Percentiles rank a stretch among this genome's conserved stretches.
Evolutionary conservation across 495 filamentous ascomycete genomes (phyloP).

Genomic region (Annulohypoxylon maeteangense): DNA sequence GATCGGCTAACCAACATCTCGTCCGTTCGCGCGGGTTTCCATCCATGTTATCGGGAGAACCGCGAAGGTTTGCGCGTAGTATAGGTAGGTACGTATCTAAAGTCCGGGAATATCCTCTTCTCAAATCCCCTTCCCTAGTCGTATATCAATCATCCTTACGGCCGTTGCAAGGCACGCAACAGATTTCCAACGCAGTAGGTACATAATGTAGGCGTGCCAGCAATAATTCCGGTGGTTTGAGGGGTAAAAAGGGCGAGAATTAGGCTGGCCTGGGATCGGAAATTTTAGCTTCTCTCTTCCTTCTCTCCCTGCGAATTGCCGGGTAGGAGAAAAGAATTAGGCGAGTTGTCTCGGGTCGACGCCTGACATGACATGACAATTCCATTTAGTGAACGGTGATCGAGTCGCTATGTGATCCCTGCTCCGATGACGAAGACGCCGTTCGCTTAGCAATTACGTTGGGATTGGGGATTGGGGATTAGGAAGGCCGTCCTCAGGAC

Average conservation of each 20-base stretch:
- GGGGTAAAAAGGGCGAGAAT: conserved; percentile 14
- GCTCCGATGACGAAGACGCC: conserved; percentile 21
- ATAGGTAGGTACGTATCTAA: too few relatives aligned
- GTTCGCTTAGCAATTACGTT: conserved; percentile 1
- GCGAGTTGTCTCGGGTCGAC: conserved; percentile 49
- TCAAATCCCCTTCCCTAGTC: background rate
- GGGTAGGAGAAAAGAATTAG: conserved; percentile 44
- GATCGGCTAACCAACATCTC: conserved; percentile 26
- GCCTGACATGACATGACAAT: conserved; percentile 42
- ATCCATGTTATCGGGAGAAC: conserved; percentile 33
- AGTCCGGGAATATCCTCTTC: conserved; percentile 4
- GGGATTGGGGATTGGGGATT: background rate
- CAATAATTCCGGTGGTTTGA: conserved; percentile 12
- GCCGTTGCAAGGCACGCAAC: conserved; percentile 37
- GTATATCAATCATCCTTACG: conserved; percentile 42
- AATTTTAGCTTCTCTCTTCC: conserved; percentile 20
- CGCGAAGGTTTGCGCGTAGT: conserved; percentile 6
- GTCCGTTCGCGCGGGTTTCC: conserved; percentile 26
- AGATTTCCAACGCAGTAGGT: background rate
- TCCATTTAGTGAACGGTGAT: background rate
- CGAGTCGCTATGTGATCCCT: conserved; percentile 20
- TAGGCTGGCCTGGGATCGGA: conserved; percentile 34
- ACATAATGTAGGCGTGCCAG: conserved; percentile 9
- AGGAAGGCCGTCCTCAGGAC: background rate
- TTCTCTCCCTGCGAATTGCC: conserved; percentile 26